phyloP scores from a whole-genome alignment of 345 rosid species.

The Dimocarpus longan region DNA sequence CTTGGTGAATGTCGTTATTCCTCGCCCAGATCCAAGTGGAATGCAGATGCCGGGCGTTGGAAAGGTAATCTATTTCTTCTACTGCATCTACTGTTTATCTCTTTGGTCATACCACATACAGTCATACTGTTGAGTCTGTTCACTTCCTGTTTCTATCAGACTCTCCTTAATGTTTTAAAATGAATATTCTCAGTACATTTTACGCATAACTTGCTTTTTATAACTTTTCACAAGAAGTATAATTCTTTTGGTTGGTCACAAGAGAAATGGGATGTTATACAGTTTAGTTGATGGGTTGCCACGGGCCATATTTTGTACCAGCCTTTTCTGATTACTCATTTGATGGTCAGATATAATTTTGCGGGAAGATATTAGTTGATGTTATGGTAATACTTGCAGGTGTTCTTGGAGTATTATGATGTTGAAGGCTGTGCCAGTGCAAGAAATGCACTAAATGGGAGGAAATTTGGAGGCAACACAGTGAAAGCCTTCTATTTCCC shows the following conservation, averaged over 20 bases:
- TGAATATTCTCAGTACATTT: too few species aligned
- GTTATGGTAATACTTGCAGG: constrained; percentile 18
- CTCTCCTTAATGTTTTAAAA: too few species aligned
- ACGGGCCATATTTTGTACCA: neutral
- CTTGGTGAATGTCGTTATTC: constrained; percentile 31
- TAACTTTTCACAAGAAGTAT: too few species aligned
- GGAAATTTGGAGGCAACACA: constrained; percentile 30
- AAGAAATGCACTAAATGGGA: constrained; percentile 23
- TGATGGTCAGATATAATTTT: too few species aligned
- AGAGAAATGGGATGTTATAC: too few species aligned
- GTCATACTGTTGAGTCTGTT: neutral
- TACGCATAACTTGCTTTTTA: too few species aligned
- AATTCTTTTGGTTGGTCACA: too few species aligned
- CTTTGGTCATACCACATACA: neutral
- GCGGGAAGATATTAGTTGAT: neutral
- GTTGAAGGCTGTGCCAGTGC: constrained; percentile 20
- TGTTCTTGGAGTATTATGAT: constrained; percentile 31
- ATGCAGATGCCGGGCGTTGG: constrained; percentile 23
- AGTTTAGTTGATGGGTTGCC: too few species aligned
- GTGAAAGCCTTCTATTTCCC: constrained; percentile 28
- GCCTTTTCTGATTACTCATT: neutral
- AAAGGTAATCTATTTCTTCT: constrained; percentile 19
- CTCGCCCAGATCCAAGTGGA: constrained; percentile 27
- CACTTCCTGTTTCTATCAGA: too few species aligned
- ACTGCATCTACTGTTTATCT: neutral